phyloP scores from a whole-genome alignment of 2,329 filamentous ascomycete genomes.

The Bipolaris bicolor region DNA sequence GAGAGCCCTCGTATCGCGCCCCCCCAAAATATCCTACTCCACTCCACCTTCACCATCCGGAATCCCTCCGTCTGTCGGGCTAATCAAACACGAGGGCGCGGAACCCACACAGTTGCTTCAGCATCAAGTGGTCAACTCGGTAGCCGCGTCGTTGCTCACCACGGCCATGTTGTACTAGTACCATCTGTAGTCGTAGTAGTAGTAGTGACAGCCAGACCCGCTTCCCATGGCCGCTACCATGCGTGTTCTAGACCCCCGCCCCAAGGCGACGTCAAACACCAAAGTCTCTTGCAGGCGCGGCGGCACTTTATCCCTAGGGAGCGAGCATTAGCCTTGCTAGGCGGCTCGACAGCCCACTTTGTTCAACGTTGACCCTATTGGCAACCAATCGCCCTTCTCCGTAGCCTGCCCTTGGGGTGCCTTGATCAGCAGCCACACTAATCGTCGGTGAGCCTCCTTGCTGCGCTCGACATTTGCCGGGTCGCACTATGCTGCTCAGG shows the following conservation, averaged over 20 bases:
- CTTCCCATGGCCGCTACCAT: slow-evolving; percentile 17
- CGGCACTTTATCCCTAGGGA: slow-evolving; percentile 33
- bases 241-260: slow-evolving; percentile 44
- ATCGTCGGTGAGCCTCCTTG: slow-evolving; percentile 23
- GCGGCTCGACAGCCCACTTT: slow-evolving; percentile 23
- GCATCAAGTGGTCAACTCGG: slow-evolving; percentile 16
- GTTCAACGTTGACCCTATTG: slow-evolving; percentile 20
- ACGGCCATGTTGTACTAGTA: slow-evolving; percentile 34
- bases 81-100: slow-evolving; percentile 21
- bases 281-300: slow-evolving; percentile 35
- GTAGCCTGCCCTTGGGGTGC: slow-evolving; percentile 15
- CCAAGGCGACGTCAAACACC: slow-evolving; percentile 33
- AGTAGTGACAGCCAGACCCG: slow-evolving; percentile 2
- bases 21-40: background rate
- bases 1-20: background rate
- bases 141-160: slow-evolving; percentile 27
- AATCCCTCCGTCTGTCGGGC: slow-evolving; percentile 2
- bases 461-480: slow-evolving; percentile 13
- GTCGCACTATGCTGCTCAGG: slow-evolving; percentile 11
- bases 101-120: slow-evolving; percentile 25
- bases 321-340: slow-evolving; percentile 27
- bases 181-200: too few relatives aligned
- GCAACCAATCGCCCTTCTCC: slow-evolving; percentile 24
- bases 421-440: slow-evolving; percentile 21
- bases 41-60: background rate